Base-by-base conservation (phyloP, 2,329 filamentous ascomycete species). In the Hirsutella thompsonii region DNA sequence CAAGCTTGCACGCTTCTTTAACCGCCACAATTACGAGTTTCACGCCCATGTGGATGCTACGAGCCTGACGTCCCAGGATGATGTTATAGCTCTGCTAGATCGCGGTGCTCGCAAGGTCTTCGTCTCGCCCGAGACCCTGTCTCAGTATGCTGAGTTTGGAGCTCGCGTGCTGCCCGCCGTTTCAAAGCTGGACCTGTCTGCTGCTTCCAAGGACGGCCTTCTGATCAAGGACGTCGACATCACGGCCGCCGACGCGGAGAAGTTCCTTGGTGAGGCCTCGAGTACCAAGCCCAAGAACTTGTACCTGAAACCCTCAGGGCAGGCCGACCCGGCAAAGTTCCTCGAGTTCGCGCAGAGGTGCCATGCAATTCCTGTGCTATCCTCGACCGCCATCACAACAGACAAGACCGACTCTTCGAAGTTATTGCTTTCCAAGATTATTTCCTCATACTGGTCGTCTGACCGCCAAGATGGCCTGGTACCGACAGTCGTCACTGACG, bases 401-500 rank as follows among this genome's bases (percentile, higher is more conserved):
- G 76, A 81, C 50, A 75, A 77, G 51, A 69, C 75, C 35, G 71
- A 81, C 38, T 58, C 71, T 10, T 66, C 69, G 35, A 72, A 66
- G 54, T 52, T 63, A 28, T 57, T 72, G 39, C 65, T 95, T 20
- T 79, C 79, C 30, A 78, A 76, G 52, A 64, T 95, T 23, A 69
- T 96, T 46, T 74, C 86, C 39, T 72, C 76, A 2, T 79, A 80
- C 47, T 88, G 88, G 62, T 81, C 74, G 47, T 86, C 84, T 32
- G 92, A 98, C 60, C 75, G 88, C 47, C 62, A 77, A 4, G 93
- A 95, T 56, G 82, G 83, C 8, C 72, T 98, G 8, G 78, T 94
- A 50, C 82, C 92, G 2, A 98, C 92, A 0, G 75, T 94, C 4
- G 92, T 98, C 8, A 88, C 84, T 1, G 87, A 98, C 56, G 86